Conservation (phyloP, 345 rosid genomes). For the Brassica rapa region DNA sequence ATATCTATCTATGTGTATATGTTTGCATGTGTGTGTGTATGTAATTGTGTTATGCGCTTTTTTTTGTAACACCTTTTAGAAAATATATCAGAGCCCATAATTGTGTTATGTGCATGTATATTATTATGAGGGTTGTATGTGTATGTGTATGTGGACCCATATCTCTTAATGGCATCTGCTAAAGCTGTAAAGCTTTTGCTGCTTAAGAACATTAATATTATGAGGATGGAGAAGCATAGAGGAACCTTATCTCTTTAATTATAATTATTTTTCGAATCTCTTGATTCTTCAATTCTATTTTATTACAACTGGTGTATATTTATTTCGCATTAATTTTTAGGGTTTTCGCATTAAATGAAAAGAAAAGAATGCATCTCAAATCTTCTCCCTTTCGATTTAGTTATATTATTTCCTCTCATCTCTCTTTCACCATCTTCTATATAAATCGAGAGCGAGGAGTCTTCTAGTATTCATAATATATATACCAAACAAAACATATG, state of each 20-base stretch:
- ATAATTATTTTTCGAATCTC: not conserved
- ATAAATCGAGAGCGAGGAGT: slow-evolving; percentile 35
- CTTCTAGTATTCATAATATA: slow-evolving; percentile 8
- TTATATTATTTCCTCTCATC: slow-evolving; percentile 20
- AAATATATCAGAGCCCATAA: no score
- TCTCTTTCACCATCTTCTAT: slow-evolving; percentile 35
- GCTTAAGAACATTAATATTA: slow-evolving; percentile 26
- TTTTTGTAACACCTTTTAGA: no score
- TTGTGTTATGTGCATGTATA: not conserved
- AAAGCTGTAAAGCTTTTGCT: slow-evolving; percentile 40
- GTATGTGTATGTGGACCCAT: slow-evolving; percentile 25
- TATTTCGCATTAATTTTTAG: not conserved
- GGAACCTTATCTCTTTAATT: slow-evolving; percentile 35
- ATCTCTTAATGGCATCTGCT: slow-evolving; percentile 39
- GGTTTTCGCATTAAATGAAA: slow-evolving; percentile 14
- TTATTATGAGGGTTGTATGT: not conserved
- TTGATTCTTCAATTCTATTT: not conserved
- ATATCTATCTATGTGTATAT: not conserved
- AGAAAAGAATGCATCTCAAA: slow-evolving; percentile 24
- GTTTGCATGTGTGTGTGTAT: not conserved
- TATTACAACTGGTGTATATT: not conserved
- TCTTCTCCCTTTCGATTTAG: slow-evolving; percentile 10
- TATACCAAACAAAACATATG: not conserved
- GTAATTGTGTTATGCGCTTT: not conserved
- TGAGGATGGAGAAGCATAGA: slow-evolving; percentile 37